These are phyloP conservation scores for Candida alai DNA, from an alignment of 805 yeast species.

Conservation along the genomic window DNA sequence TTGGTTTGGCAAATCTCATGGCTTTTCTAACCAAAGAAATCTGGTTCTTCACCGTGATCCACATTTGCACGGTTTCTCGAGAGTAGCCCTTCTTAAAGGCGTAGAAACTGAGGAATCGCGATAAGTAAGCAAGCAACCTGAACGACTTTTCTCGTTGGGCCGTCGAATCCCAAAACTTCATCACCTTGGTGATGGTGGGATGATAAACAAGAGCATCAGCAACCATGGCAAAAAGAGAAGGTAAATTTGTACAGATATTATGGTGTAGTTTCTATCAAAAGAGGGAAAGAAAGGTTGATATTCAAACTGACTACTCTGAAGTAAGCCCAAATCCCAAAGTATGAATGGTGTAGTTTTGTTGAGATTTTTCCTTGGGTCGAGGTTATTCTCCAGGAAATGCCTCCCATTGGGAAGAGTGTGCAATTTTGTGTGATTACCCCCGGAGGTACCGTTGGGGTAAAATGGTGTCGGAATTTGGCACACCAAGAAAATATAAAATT, in stretches of 20 bases:
- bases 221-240: constrained; percentile 43
- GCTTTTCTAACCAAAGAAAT: constrained; percentile 76
- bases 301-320: too few species aligned
- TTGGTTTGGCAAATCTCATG: constrained; percentile 77
- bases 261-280: neutral
- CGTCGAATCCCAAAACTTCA: constrained; percentile 61
- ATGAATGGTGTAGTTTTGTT: too few species aligned
- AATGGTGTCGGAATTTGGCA: too few species aligned
- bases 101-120: constrained; percentile 67
- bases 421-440: too few species aligned
- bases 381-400: too few species aligned
- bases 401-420: too few species aligned
- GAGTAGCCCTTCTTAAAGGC: constrained; percentile 54
- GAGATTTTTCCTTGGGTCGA: too few species aligned
- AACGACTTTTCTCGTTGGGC: constrained; percentile 78
- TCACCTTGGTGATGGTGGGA: constrained; percentile 61
- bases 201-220: constrained; percentile 68
- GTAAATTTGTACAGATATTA: neutral
- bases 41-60: constrained; percentile 56
- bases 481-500: too few species aligned
- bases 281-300: neutral
- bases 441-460: too few species aligned
- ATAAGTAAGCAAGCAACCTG: constrained; percentile 75
- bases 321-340: too few species aligned
- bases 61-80: constrained; percentile 41